These are phyloP conservation scores for Cystofilobasidium bisporidii DNA, from an alignment of 768 basidiomycete genomes.

Conservation along the genomic window DNA sequence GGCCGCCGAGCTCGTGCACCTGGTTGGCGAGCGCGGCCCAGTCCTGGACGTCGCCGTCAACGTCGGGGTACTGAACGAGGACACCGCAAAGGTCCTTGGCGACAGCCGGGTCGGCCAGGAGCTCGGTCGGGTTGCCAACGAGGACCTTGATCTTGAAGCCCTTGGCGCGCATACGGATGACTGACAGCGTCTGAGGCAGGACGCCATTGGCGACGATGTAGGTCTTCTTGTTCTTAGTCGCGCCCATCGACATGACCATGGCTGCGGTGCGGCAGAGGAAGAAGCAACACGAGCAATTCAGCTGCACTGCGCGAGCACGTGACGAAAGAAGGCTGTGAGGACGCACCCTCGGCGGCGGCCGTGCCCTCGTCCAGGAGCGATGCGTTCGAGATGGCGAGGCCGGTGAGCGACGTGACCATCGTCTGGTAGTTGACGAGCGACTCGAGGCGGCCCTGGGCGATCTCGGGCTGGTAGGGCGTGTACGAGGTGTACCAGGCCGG, in stretches of 20 bases:
- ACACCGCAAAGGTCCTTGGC: constrained; percentile 65
- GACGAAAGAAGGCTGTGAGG: no score
- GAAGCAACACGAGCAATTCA: not conserved
- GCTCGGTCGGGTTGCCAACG: constrained; percentile 52
- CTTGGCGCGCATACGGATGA: constrained; percentile 79
- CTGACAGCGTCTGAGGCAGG: constrained; percentile 74
- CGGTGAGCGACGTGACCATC: constrained; percentile 86
- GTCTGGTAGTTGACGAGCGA: constrained; percentile 95
- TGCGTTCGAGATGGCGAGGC: constrained; percentile 92
- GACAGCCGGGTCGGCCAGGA: constrained; percentile 34
- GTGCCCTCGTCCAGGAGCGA: constrained; percentile 74
- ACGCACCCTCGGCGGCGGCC: constrained; percentile 32
- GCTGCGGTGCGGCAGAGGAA: constrained; percentile 43
- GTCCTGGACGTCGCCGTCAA: constrained; percentile 71
- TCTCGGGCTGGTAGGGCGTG: constrained; percentile 55
- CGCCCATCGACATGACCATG: constrained; percentile 85
- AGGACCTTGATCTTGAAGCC: constrained; percentile 82
- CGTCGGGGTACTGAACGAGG: constrained; percentile 76
- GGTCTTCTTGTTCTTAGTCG: constrained; percentile 61
- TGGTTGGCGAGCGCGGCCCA: constrained; percentile 56
- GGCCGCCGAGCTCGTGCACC: constrained; percentile 64
- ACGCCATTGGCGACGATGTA: constrained; percentile 80
- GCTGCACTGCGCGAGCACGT: no score
- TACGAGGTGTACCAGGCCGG: constrained; percentile 84
- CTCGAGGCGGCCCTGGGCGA: constrained; percentile 96